A percentile compares a stretch with the other conserved stretches of the same genome.
Conservation (phyloP, 768 basidiomycete species). For the Kondoa subrosea region DNA sequence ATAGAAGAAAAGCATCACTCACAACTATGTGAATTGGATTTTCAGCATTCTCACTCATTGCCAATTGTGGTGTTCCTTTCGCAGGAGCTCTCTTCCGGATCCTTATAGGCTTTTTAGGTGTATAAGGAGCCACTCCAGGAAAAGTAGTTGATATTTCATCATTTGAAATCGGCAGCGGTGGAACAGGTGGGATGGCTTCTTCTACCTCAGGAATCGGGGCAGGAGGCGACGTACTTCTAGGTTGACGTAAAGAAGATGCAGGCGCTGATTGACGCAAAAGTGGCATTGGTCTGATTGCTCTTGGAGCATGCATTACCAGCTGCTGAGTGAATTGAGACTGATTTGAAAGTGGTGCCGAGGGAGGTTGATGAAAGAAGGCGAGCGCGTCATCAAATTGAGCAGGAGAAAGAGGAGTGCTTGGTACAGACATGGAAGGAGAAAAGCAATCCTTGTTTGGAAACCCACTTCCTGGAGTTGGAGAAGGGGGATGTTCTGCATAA, state of each 20-base stretch:
- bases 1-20: too few species aligned
- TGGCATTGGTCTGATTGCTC: neutral
- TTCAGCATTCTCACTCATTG: neutral
- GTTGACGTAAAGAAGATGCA: neutral
- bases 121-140: neutral
- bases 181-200: neutral
- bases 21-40: conserved; percentile 31
- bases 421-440: neutral
- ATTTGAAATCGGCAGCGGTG: neutral
- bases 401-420: neutral
- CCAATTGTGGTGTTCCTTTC: conserved; percentile 4
- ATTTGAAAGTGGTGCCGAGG: neutral
- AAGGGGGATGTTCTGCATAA: neutral
- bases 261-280: conserved; percentile 1
- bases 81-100: neutral
- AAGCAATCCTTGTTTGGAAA: neutral
- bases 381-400: neutral
- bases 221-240: neutral
- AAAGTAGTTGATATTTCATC: neutral
- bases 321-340: neutral
- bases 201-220: neutral
- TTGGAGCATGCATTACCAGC: neutral
- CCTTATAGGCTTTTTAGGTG: neutral
- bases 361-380: neutral
- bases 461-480: neutral